Evolutionary conservation across 352 stramenopile genomes (phyloP).

Genomic region (Globisporangium takayamanum): DNA sequence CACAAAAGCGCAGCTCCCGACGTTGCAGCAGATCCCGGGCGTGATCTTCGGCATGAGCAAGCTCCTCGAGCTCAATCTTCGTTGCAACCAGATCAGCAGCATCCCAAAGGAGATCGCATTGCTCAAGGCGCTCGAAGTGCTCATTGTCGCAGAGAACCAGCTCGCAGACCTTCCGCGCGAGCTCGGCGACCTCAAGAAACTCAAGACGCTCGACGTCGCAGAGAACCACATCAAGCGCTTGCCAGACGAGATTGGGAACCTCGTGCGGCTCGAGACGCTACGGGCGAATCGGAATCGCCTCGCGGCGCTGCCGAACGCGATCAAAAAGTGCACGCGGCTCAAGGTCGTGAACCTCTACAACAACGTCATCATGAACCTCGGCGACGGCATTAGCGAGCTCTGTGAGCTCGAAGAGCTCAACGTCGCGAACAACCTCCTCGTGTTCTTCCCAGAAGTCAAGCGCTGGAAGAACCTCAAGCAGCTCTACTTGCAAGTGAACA

Average conservation of each 20-base stretch:
- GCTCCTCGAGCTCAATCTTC: slow-evolving; percentile 56
- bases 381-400: slow-evolving; percentile 37
- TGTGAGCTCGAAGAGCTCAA: slow-evolving; percentile 66
- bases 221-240: slow-evolving; percentile 53
- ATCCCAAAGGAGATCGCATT: slow-evolving; percentile 55
- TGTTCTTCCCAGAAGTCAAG: slow-evolving; percentile 25
- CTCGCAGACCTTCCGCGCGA: slow-evolving; percentile 37
- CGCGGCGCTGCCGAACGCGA: slow-evolving; percentile 33
- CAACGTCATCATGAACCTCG: slow-evolving; percentile 54
- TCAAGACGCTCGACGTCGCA: slow-evolving; percentile 43
- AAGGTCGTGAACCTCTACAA: slow-evolving; percentile 73
- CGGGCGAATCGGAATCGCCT: slow-evolving; percentile 54
- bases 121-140: slow-evolving; percentile 33
- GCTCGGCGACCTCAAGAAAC: slow-evolving; percentile 35
- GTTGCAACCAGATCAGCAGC: slow-evolving; percentile 51
- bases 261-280: slow-evolving; percentile 48
- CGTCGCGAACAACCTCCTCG: slow-evolving; percentile 53
- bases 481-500: slow-evolving; percentile 57
- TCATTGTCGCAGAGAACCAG: slow-evolving; percentile 62
- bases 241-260: slow-evolving; percentile 37
- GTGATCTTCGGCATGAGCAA: slow-evolving; percentile 53
- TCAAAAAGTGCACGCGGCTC: slow-evolving; percentile 43
- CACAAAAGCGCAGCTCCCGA: slow-evolving; percentile 37
- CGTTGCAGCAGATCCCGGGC: slow-evolving; percentile 40
- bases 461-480: slow-evolving; percentile 53